phyloP scores from a whole-genome alignment of 305 asterid genomes.

The Caryopteris hybrid region DNA sequence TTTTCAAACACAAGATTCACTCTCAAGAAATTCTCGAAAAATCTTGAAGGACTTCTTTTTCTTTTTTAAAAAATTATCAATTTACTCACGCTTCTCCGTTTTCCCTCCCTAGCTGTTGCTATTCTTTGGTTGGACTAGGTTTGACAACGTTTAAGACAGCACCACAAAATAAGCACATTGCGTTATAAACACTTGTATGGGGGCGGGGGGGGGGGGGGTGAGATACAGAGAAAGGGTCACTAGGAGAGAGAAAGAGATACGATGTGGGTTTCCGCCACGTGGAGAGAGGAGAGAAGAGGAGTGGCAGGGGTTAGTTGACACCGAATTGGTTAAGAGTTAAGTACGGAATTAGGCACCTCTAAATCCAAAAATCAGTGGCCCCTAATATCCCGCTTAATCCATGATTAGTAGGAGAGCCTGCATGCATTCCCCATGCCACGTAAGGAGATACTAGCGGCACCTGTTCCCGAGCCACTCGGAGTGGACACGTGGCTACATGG shows the following conservation, averaged over 20 bases:
- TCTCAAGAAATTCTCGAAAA: neutral
- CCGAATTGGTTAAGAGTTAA: constrained; percentile 44
- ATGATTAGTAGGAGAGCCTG: too few relatives aligned
- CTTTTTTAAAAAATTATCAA: too few relatives aligned
- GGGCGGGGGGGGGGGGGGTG: too few relatives aligned
- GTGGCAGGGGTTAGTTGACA: too few relatives aligned
- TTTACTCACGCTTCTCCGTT: too few relatives aligned
- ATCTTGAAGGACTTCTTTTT: too few relatives aligned
- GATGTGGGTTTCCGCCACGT: constrained; percentile 34
- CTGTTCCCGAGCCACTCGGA: neutral
- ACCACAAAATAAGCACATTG: neutral
- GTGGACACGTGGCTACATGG: constrained; percentile 24
- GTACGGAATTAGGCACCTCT: constrained; percentile 23
- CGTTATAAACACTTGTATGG: too few relatives aligned
- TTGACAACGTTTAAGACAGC: constrained; percentile 17
- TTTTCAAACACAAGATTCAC: too few relatives aligned
- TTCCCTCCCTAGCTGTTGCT: too few relatives aligned
- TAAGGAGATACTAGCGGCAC: constrained; percentile 5
- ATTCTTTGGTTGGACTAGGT: constrained; percentile 24
- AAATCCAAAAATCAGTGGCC: constrained; percentile 29
- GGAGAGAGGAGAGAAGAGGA: constrained; percentile 30
- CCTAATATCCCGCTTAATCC: constrained; percentile 25
- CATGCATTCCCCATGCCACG: too few relatives aligned
- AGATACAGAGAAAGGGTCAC: too few relatives aligned
- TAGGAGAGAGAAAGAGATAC: neutral